Evolutionary conservation across 1,284 basidiomycete genomes (phyloP), one percentile per base, ranked within the genome.

Genomic region (Ganoderma lucidum): DNA sequence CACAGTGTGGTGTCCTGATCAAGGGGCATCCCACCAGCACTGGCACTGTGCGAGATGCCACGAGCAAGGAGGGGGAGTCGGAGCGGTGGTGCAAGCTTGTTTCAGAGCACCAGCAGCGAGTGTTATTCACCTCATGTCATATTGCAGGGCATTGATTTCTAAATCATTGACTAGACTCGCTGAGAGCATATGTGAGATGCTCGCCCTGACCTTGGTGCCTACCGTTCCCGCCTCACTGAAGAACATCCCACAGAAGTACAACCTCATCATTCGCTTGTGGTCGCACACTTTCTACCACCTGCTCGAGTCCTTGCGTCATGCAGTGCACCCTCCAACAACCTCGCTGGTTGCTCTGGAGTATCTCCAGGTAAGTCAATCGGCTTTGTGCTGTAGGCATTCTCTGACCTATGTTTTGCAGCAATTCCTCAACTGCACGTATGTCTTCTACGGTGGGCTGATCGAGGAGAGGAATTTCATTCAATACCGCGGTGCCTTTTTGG

Each of bases 371-470:
- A 68, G 74, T 41, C 15, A 19, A 3, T 41, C 62, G 1, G 0
- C 17, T 48, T 17, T 17, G 44, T 23, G 14, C 19, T 23, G 51
- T 30, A 2, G 6, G 12, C 39, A 56, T 60, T 23, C 14, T n/a
- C 30, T 32, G 19, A 17, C 35, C 15, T 62, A 62, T 37, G 5
- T 8, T 44, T 14, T 6, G 14, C n/a, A 79, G 77, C 78, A 97
- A 73, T 97, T 97, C 75, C 95, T 99, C 64, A 96, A 97, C 77
- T 97, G 95, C 75, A 94, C 97, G 0, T 99, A 99, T 80, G 91
- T 91, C 0, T 97, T 97, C 77, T 99, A 99, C 83, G 93, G 96
- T 0, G 90, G 92, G 58, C 87, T 99, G 8, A 86, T 96, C 65
- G 97, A 99, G 77, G 93, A 97, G 77, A 90, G 89, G 23, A 87